Base-by-base conservation (phyloP, 2,329 filamentous ascomycete genomes). In the Calcarisporium arbuscula region DNA sequence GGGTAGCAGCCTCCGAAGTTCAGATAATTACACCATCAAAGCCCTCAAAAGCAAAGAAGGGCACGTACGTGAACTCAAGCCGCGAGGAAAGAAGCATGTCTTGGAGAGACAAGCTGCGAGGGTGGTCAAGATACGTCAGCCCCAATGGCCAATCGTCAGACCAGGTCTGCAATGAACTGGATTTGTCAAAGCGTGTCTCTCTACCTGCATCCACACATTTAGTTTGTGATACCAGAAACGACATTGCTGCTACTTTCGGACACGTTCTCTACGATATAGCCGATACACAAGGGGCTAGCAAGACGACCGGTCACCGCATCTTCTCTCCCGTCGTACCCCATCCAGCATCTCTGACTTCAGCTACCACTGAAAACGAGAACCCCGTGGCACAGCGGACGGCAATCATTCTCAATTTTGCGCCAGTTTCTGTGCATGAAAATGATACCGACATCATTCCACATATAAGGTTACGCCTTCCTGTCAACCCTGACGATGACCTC, bases 301-400 rank as follows among this genome's bases (percentile, higher is more conserved):
- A 39, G 32, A 27, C 27, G 9, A 40, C 44, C 12, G 30, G 23
- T 11, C 44, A 44, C 5, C 64, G 62, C 30, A 55, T 67, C 29
- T 61, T 77, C 22, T 54, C 58, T 1, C 65, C 73, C 3, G 36
- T 60, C 5, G 50, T 65, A 1, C 72, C 72, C 0, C 68, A 74
- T 30, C 61, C 74, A 6, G 52, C 61, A 14, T 53, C 59, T 11
- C 57, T 77, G 12, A 52, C 61, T 14, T 44, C 45, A 5, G 39
- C 68, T 5, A 54, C 59, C 23, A 47, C 50, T 27, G 54, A 59
- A n/a, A 32, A 45, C 20, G 34, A 62, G 16, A 41, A 51, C 8
- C 19, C 45, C 4, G 33, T 48, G 16, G 39, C 38, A 8, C 45
- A 52, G 19, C 40, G 50, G 8, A 57, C 50, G 14, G 37, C 59